Conservation (phyloP, 73 alveolate species). For the Symbiodinium pilosum region DNA sequence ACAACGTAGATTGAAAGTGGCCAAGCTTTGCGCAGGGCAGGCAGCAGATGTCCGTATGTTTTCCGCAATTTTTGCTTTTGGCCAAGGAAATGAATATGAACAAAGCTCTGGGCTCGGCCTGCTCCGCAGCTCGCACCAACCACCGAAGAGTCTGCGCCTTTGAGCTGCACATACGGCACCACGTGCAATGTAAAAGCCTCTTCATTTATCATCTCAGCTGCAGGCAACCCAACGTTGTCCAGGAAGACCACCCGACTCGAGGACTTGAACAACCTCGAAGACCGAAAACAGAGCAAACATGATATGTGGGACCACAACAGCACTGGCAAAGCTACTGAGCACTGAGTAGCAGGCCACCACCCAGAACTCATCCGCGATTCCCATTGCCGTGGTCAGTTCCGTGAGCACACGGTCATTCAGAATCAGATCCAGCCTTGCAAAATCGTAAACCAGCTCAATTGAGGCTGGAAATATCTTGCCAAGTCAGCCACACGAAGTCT, state of each 20-base stretch:
- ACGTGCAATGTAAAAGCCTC: not conserved
- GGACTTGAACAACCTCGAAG: conserved; percentile 39
- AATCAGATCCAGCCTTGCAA: conserved; percentile 5
- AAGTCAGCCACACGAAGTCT: conserved; percentile 28
- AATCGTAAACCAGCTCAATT: not conserved
- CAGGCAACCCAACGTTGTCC: conserved; percentile 81
- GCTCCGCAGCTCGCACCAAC: conserved; percentile 73
- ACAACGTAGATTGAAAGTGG: too few relatives aligned
- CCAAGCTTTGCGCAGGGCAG: too few relatives aligned
- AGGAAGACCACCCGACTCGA: conserved; percentile 58
- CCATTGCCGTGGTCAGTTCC: conserved; percentile 70
- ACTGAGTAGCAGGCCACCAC: conserved; percentile 25
- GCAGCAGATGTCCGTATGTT: too few relatives aligned
- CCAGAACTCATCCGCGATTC: conserved; percentile 85
- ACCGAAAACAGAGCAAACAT: too few relatives aligned
- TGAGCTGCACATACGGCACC: not conserved
- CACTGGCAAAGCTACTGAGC: not conserved
- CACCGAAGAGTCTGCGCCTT: conserved; percentile 77
- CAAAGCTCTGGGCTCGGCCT: not conserved
- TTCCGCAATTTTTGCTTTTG: too few relatives aligned
- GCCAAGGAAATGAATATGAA: too few relatives aligned
- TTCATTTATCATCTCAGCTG: not conserved
- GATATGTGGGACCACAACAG: too few relatives aligned
- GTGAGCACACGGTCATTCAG: conserved; percentile 58
- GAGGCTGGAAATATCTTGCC: not conserved